Evolutionary conservation across 208 protist species (phyloP), one percentile per base, ranked within the genome.

Genomic region (Trypanosomatidae sp.): DNA sequence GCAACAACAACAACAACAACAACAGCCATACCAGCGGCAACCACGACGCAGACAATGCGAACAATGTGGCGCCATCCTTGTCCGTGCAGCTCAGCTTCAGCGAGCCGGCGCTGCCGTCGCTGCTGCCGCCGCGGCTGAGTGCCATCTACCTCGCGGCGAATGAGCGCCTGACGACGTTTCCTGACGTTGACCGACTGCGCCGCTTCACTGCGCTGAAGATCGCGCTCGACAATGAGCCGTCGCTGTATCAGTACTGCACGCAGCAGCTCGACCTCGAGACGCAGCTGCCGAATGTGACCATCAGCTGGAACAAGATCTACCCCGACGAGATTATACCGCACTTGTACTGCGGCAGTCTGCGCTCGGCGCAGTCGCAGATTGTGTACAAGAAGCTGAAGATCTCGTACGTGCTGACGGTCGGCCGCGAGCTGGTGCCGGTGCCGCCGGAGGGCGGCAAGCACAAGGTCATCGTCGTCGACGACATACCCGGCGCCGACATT

Each of bases 221-320:
- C 11, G 75, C 66, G 11, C 50, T 94, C 23, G 81, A 94, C 58
- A 94, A 94, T 61, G 73, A 86, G 58, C 86, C 86, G 4, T 61
- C 56, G 21, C 50, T 94, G n/a, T 87, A 79, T 42, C 25, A 51
- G 27, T 87, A 88, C 57, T 43, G 65, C 15, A 24, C 52, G 2
- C 45, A 81, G 15, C 55, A 86, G 13, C 44, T 81, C 27, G 64
- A 83, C 16, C 32, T 73, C 16, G 53, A 59, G 23, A 66, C 45
- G 21, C 54, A 73, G 43, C 52, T 86, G 25, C 73, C 71, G 2
- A 79, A 81, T 56, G 57, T 92, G 35, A 80, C 61, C 4, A 66
- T 94, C 19, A 74, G 76, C 32, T 94, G 86, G 82, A 90, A 94
- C 51, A 94, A 94, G 54, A 85, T 89, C 37, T 94, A 89, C 50